phyloP scores from a whole-genome alignment of 768 basidiomycete genomes.

The Kockovaella imperatae region DNA sequence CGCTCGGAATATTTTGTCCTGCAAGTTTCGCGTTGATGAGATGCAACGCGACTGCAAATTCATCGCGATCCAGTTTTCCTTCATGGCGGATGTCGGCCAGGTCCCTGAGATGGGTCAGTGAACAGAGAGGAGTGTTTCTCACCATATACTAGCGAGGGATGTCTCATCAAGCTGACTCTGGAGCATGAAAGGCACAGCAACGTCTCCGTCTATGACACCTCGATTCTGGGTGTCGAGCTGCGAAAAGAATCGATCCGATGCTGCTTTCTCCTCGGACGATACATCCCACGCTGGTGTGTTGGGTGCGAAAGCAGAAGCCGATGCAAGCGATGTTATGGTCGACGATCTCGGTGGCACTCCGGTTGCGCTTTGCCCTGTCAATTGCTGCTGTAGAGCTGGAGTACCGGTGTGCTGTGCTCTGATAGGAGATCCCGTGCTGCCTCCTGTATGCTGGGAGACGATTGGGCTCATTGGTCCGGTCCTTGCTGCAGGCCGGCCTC shows the following conservation, averaged over 20 bases:
- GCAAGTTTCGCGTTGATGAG: slow-evolving; percentile 78
- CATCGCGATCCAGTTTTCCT: slow-evolving; percentile 76
- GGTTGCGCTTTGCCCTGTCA: slow-evolving; percentile 51
- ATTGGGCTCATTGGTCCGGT: slow-evolving; percentile 29
- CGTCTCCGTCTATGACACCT: slow-evolving; percentile 83
- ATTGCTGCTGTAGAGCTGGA: slow-evolving; percentile 31
- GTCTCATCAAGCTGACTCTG: slow-evolving; percentile 77
- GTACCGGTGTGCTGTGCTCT: slow-evolving; percentile 24
- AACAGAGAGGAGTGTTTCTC: slow-evolving; percentile 39
- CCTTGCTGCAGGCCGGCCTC: slow-evolving; percentile 36
- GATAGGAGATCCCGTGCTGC: slow-evolving; percentile 18
- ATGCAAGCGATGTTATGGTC: slow-evolving; percentile 8
- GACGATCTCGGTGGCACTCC: slow-evolving; percentile 14
- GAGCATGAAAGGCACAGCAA: slow-evolving; percentile 91
- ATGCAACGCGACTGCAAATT: slow-evolving; percentile 92
- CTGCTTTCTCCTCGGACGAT: slow-evolving; percentile 66
- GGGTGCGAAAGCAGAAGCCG: slow-evolving; percentile 10
- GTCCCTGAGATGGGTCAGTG: slow-evolving; percentile 59
- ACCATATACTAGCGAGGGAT: slow-evolving; percentile 87
- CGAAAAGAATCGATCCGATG: slow-evolving; percentile 70
- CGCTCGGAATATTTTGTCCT: slow-evolving; percentile 59
- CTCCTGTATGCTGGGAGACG: slow-evolving; percentile 27
- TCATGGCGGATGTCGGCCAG: slow-evolving; percentile 82
- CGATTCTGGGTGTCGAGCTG: slow-evolving; percentile 64
- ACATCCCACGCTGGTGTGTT: slow-evolving; percentile 63